Evolutionary conservation across 1,139 yeast species (phyloP), one percentile per base, ranked within the genome.

Genomic region (Pichia sp.): DNA sequence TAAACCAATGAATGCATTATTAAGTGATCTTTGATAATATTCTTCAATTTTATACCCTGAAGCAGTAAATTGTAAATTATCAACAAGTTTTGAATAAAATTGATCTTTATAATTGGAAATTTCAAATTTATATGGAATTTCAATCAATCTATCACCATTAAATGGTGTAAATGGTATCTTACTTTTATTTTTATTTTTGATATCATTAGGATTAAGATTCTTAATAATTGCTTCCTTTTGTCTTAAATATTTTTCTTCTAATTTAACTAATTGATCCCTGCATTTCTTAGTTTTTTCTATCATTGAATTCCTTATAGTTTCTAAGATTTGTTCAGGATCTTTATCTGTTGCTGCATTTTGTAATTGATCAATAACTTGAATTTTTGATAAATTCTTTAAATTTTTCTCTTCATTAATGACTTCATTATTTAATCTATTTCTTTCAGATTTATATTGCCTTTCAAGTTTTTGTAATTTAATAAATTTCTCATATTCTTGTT

Each of bases 121-220:
- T 6, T 60, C 60, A 31, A 53, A 54, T 22, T 47, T 50, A 55
- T 69, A 75, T 37, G 66, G 66, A 43, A 65, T 62, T 35, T 69
- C 63, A 22, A 69, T 54, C 49, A 84, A 82, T 43, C 95, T 73
- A 65, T 92, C 97, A 41, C 97, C 97, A 58, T 80, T 80, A 65
- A 92, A 90, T 11, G 98, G 97, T 3, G 97, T 89, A 62, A 90
- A 92, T 27, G 97, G 97, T 4, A 77, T 69, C 33, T 60, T 58
- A 22, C 59, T 62, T 26, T 55, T 61, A 33, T 56, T 63, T 34
- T 57, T 58, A 20, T 51, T 47, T 30, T 54, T 61, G 11, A 45
- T 40, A 29, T 51, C 54, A 32, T 50, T 53, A 23, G 49, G 49
- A 30, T 59, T 63, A 20, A 58, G 53, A 33, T 63, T 57, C 30